Base-by-base conservation (phyloP, 2,329 filamentous ascomycete species). In the Salinomyces thailandicus region DNA sequence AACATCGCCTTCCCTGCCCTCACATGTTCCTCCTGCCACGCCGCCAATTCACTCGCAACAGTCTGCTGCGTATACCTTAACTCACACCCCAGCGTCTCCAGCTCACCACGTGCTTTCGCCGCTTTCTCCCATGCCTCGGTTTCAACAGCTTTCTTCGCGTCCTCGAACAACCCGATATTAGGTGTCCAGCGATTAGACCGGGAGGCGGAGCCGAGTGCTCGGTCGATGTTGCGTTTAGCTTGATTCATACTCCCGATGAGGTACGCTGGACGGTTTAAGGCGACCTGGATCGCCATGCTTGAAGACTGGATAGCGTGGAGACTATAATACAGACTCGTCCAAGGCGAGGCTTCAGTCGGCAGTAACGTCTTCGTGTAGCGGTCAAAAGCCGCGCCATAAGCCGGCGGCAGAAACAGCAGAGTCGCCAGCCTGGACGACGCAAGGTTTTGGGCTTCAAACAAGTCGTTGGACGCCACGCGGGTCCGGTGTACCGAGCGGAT, bases 21-120 rank as follows among this genome's bases (percentile, higher is more conserved):
- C 47, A 85, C 84, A 53, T 93, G 78, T 64, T 86, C 75, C 27
- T 93, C 85, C 53, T 94, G 87, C 85, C 91, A 98, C 12, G 84
- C 86, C 1, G 91, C 91, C 38, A 98, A 61, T 63, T 98, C 91
- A 2, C 77, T 73, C 5, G 93, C 89, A 16, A 96, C 89, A 11
- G 89, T 85, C 59, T 93, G 85, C 62, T 95, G 89, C 32, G 87
- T 94, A 59, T 91, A 94, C 33, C 85, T 69, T 37, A 98, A 66
- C 60, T 98, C 91, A 35, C 76, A 76, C 0, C 81, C 79, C n/a
- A 94, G 62, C 29, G 77, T 73, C 14, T 79, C 74, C 8, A 84
- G 73, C 55, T 95, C 85, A 13, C 69, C 62, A 45, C 79, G 74
- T 15, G 75, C 76, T 45, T 79, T 77, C 11, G 75, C 71, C 24